These are phyloP conservation scores for Heracleum sosnowskyi DNA, from an alignment of 129 eudicot genomes.

Conservation along the genomic window DNA sequence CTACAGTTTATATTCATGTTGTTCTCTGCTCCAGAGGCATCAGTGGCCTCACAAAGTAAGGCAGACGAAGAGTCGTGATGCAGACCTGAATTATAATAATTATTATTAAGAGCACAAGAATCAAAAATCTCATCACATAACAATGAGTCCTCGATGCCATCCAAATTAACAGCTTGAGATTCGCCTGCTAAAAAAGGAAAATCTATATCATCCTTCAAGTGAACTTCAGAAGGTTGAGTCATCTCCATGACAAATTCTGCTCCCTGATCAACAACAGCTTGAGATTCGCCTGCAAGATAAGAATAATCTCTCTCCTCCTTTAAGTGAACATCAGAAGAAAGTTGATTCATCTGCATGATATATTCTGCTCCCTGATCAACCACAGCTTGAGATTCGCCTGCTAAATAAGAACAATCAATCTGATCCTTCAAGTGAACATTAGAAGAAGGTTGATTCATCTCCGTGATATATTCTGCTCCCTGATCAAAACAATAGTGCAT, in stretches of 20 bases:
- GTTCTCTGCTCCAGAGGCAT: conserved; percentile 16
- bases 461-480: conserved; percentile 36
- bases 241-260: conserved; percentile 21
- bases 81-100: conserved; percentile 25
- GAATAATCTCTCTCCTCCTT: conserved; percentile 24
- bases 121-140: conserved; percentile 52
- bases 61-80: conserved; percentile 16
- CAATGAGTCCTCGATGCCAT: conserved; percentile 31
- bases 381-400: conserved; percentile 46
- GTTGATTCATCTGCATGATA: conserved; percentile 19
- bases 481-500: conserved; percentile 18
- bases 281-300: conserved; percentile 50
- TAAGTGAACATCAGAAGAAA: conserved; percentile 18
- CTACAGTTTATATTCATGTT: conserved; percentile 25
- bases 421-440: conserved; percentile 23
- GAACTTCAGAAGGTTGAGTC: conserved; percentile 23
- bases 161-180: conserved; percentile 37
- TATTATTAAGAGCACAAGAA: conserved; percentile 21
- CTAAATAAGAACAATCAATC: conserved; percentile 24
- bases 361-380: conserved; percentile 37
- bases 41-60: conserved; percentile 8
- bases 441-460: conserved; percentile 19
- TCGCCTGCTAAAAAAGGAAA: conserved; percentile 38
- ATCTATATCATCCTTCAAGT: conserved; percentile 21
- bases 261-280: conserved; percentile 41